phyloP scores from a whole-genome alignment of 352 stramenopile genomes.

The Pythium biforme region DNA sequence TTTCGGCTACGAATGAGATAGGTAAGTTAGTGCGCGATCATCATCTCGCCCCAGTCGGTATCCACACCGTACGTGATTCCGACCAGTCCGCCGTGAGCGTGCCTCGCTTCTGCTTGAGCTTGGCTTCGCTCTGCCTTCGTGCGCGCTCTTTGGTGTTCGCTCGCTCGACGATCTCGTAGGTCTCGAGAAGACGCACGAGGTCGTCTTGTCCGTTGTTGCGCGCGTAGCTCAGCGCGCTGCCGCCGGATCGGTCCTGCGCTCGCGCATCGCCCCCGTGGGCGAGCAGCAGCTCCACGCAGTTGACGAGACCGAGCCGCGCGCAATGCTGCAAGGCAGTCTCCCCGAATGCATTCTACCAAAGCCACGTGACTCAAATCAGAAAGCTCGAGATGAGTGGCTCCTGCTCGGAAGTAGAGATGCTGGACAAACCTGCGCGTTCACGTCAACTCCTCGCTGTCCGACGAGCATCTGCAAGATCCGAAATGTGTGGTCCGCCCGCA shows the following conservation, averaged over 20 bases:
- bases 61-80: slow-evolving; percentile 37
- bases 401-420: not conserved
- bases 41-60: not conserved
- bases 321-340: slow-evolving; percentile 60
- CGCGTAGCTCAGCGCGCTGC: slow-evolving; percentile 46
- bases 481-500: slow-evolving; percentile 36
- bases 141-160: slow-evolving; percentile 31
- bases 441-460: slow-evolving; percentile 26
- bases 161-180: slow-evolving; percentile 44
- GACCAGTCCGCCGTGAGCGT: slow-evolving; percentile 50
- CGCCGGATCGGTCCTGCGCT: slow-evolving; percentile 36
- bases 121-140: slow-evolving; percentile 16
- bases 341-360: slow-evolving; percentile 56
- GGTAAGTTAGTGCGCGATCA: not conserved
- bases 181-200: slow-evolving; percentile 36
- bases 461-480: slow-evolving; percentile 46
- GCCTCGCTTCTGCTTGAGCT: slow-evolving; percentile 45
- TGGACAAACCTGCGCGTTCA: slow-evolving; percentile 51
- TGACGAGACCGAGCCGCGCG: slow-evolving; percentile 47
- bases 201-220: slow-evolving; percentile 29
- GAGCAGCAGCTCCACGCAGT: slow-evolving; percentile 59
- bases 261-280: slow-evolving; percentile 34
- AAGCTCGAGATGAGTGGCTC: not conserved
- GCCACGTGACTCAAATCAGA: not conserved
- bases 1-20: slow-evolving; percentile 32